Evolutionary conservation across 2,329 filamentous ascomycete genomes (phyloP).

Genomic region (Lithohypha guttulata): DNA sequence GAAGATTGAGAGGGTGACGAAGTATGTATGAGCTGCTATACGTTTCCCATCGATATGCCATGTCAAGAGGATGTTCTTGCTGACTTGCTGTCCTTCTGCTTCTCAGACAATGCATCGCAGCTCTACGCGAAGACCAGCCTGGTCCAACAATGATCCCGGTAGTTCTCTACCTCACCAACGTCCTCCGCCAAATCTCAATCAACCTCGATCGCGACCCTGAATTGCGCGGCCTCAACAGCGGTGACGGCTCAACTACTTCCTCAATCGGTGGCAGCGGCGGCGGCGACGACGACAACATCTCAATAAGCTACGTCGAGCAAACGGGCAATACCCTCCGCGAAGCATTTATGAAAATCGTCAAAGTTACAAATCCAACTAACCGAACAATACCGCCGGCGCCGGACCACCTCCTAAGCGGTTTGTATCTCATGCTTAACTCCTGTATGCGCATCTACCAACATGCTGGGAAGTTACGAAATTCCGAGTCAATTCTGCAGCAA

Average conservation of each 20-base stretch:
- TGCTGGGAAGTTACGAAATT: constrained; percentile 72
- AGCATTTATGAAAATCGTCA: constrained; percentile 79
- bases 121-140: constrained; percentile 66
- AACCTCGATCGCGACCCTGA: constrained; percentile 71
- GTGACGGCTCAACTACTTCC: too few relatives aligned
- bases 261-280: constrained; percentile 26
- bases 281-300: constrained; percentile 51
- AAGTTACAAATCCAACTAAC: constrained; percentile 44
- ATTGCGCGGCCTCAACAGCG: constrained; percentile 56
- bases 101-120: constrained; percentile 65
- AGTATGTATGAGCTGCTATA: too few relatives aligned
- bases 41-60: too few relatives aligned
- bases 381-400: constrained; percentile 43
- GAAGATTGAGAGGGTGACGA: constrained; percentile 19
- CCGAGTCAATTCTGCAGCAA: constrained; percentile 80
- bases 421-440: constrained; percentile 86
- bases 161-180: constrained; percentile 68
- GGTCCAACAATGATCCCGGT: constrained; percentile 75
- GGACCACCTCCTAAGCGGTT: constrained; percentile 74
- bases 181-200: constrained; percentile 73
- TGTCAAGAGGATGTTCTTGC: too few relatives aligned
- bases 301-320: constrained; percentile 71
- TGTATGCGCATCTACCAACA: constrained; percentile 81
- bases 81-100: too few relatives aligned
- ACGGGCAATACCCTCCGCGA: constrained; percentile 83